Base-by-base conservation (phyloP, 2,329 filamentous ascomycete species). In the Emmonsiellopsis sp. region DNA sequence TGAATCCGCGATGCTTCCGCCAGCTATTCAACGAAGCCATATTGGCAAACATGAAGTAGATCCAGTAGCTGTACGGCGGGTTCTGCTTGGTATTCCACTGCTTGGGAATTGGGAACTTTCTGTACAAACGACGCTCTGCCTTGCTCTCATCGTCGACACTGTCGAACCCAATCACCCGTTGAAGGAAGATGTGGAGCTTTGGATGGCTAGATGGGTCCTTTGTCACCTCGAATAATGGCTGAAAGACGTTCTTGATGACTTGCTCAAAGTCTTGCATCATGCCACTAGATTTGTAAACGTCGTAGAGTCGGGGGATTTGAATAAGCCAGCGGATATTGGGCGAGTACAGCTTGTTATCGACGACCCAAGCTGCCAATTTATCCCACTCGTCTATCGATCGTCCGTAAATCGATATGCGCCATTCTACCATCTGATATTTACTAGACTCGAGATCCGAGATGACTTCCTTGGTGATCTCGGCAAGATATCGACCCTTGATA, bases 381-480 rank as follows among this genome's bases (percentile, higher is more conserved):
- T 97, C 92, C 93, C 93, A 98, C 70, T 98, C 93, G 58, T 95
- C 85, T 41, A 95, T 79, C 2, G 86, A 87, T 66, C 89, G 87
- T 58, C 93, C 93, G 64, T 98, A 98, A 59, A 98, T 89, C 26
- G 91, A 96, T 61, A 98, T 95, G 43, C 93, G 89, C 91, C 94
- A 98, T 73, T 98, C 93, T 1, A 93, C 93, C 87, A 98, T 96
- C 69, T 98, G 93, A 66, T 98, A 98, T 70, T 98, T 98, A 80
- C 91, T 96, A 48, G 92, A 95, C 70, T 98, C 93, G 34, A 98
- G 76, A 78, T 98, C 93, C 2, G 90, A 84, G 52, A 98, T 96
- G 58, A 98, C 93, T 71, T 98, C 93, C 65, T 95, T 95, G 2
- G 92, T 97, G 58, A 98, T 96, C 69, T 98, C 93, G 0, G 93